Base-by-base conservation (phyloP, 345 rosid species). In the Citrus cavaleriei region DNA sequence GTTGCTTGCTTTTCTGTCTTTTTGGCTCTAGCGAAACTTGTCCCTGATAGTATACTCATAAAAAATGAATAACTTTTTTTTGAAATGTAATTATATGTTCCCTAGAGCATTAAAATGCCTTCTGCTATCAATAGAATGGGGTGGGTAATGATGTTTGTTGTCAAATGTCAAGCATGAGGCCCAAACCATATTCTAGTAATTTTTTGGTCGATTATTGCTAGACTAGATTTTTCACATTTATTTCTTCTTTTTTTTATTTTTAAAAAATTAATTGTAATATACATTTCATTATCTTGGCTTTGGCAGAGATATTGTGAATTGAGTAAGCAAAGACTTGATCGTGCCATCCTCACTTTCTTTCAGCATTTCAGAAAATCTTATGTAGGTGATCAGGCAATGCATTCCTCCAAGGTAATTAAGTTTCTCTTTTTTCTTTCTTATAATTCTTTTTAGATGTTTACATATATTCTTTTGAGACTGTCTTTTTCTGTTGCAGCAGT, bases 351-450 rank as follows among this genome's bases (percentile, higher is more conserved):
- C 30, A 88, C 91, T 54, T 97, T 97, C 94, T 97, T 97, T 84
- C 99, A 97, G 89, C 90, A 97, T 89, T 97, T 97, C 75, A 90
- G 95, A 42, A 93, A 94, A 93, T 97, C 99, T 81, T 97, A 97
- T 77, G 95, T 97, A 32, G 99, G 99, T 77, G 99, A 97, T 84
- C 99, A 97, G 87, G 99, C 99, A 6, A 93, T 94, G 88, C 98
- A 97, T 85, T 93, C 99, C 70, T 91, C 98, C 65, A 97, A 97
- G 94, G 99, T 97, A 90, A 84, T 78, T 78, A 68, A 73, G 30
- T 74, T 46, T 67, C 32, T 72, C 59, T 75, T 30, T 60, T 61
- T 72, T 4, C 30, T 49, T 70, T 64, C 30, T 19, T 19, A 32
- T 22, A 27, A 4, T 35, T 32, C 4, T 54, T n/a, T 72, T 70